Base-by-base conservation (phyloP, 805 yeast genomes). In the Blastobotrys parvus region DNA sequence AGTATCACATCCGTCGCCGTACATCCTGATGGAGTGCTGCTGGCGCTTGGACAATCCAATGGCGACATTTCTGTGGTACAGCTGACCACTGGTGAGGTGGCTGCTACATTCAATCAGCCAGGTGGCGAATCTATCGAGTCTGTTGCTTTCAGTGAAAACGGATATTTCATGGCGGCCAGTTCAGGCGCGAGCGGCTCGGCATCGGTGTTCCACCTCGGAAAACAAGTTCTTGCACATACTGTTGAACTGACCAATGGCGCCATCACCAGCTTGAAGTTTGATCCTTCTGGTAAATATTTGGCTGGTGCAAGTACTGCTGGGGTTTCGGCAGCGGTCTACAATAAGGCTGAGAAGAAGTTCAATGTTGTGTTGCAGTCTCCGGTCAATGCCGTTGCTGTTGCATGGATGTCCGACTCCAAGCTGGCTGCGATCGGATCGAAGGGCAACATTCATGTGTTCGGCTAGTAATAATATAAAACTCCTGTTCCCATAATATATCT, bases 91-190 rank as follows among this genome's bases (percentile, higher is more conserved):
- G 67, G 72, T 2, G 52, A 53, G 8, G 43, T 58, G 16, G 38
- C 20, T n/a, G 32, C 21, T 10, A 39, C 38, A 3, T 20, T 39
- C 4, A 35, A 31, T 39, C 38, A 11, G 3, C n/a, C n/a, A n/a
- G n/a, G n/a, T n/a, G n/a, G n/a, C n/a, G 56, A 53, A n/a, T 49
- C 51, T 29, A 61, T 73, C 7, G 48, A 58, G 4, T 57, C 62
- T n/a, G 44, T 79, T 10, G 53, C 57, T 34, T 80, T 78, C 60
- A 82, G 80, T 2, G 63, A 67, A 22, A 82, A 82, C 54, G 90
- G 90, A 1, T 79, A 76, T 57, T 78, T 81, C 73, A 55, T 82
- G 34, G 54, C 51, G 16, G 56, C 72, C 35, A 71, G 61, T 3
- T 15, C n/a, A 11, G 17, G n/a, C 18, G 20, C 18, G 25, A 41